Percentiles rank a stretch among this genome's conserved stretches.
These are phyloP conservation scores for Tephrocybe sp. DNA, from an alignment of 768 basidiomycete genomes.

Conservation along the genomic window DNA sequence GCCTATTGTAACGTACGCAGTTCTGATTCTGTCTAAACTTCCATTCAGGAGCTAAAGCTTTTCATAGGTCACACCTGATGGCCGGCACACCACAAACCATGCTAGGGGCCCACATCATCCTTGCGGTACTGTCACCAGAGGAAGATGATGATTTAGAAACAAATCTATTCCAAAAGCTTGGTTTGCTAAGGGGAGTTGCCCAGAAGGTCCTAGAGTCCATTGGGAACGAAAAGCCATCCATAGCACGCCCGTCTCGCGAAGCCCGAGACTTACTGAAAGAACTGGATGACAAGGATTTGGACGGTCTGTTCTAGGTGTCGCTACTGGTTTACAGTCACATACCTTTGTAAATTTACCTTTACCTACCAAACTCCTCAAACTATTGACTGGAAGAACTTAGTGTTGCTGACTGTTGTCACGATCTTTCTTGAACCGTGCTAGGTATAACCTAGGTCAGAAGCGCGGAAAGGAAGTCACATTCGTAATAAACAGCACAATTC, in stretches of 20 bases:
- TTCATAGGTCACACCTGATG: slow-evolving; percentile 56
- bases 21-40: not conserved
- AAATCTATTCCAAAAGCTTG: slow-evolving; percentile 66
- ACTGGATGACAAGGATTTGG: slow-evolving; percentile 40
- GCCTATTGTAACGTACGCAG: slow-evolving; percentile 64
- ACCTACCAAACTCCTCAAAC: no score
- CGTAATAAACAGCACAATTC: no score
- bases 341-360: no score
- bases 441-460: no score
- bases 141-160: slow-evolving; percentile 36
- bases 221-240: slow-evolving; percentile 65
- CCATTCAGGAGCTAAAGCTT: slow-evolving; percentile 11
- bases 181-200: slow-evolving; percentile 59
- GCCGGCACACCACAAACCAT: slow-evolving; percentile 68
- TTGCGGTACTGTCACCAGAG: slow-evolving; percentile 52
- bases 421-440: no score
- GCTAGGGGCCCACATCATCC: slow-evolving; percentile 58
- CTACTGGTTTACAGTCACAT: not conserved
- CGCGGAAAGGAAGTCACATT: no score
- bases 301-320: slow-evolving; percentile 41
- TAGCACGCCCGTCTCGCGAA: slow-evolving; percentile 81
- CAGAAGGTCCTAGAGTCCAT: slow-evolving; percentile 74
- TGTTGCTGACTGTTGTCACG: no score
- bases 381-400: no score
- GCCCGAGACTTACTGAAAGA: slow-evolving; percentile 69